Evolutionary conservation across 23 red algal genomes (phyloP).

Genomic region (Cyanidioschyzon merolae): DNA sequence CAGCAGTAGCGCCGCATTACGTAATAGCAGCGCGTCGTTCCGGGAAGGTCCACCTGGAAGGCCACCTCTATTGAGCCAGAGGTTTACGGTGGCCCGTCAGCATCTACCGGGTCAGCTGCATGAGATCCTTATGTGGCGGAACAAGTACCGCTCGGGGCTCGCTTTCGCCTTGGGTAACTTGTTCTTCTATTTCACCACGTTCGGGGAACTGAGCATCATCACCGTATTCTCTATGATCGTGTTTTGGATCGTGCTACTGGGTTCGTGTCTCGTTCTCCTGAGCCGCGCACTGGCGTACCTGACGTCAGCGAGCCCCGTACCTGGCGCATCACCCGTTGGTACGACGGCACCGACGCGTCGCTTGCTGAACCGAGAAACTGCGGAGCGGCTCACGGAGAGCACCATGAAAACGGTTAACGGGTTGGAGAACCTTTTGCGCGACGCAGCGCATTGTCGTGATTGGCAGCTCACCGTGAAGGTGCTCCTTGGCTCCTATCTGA

Average conservation of each 20-base stretch:
- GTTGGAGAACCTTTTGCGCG: background rate
- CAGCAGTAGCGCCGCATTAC: background rate
- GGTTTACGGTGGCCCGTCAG: background rate
- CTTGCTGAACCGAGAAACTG: background rate
- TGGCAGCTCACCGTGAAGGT: background rate
- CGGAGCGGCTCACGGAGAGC: background rate
- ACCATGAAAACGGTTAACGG: background rate
- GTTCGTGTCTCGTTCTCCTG: conserved; percentile 2
- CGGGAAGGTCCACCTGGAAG: background rate
- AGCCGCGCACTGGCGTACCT: background rate
- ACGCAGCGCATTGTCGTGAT: conserved; percentile 1
- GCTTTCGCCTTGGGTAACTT: conserved; percentile 1
- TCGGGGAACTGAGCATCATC: background rate
- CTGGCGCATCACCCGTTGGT: background rate
- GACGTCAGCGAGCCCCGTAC: background rate
- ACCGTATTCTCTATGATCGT: conserved; percentile 15
- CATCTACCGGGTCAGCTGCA: background rate
- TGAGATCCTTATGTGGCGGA: conserved; percentile 8
- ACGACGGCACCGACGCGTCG: background rate
- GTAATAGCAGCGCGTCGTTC: background rate
- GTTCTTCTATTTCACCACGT: conserved; percentile 18
- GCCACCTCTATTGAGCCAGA: background rate
- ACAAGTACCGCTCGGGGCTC: conserved; percentile 17
- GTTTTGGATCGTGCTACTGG: conserved; percentile 1
- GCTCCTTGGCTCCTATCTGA: background rate